Conservation (phyloP, 2,329 filamentous ascomycete species). For the Sarocladiaceae sp. region DNA sequence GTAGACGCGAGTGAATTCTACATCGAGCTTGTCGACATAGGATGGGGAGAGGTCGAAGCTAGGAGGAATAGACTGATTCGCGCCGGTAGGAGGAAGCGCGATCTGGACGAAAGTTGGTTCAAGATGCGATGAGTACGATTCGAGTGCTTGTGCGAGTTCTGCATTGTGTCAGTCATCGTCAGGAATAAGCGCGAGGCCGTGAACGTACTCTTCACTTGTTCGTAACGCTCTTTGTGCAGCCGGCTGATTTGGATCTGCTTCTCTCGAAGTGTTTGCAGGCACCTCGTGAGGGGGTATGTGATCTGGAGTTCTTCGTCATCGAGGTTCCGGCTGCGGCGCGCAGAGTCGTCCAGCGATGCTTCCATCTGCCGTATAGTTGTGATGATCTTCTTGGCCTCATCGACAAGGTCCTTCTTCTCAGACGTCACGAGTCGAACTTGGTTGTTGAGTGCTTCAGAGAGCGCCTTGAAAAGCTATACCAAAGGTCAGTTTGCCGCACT, state of each 20-base stretch:
- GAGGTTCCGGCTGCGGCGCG: slow-evolving; percentile 53
- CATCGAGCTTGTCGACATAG: slow-evolving; percentile 82
- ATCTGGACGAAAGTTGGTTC: slow-evolving; percentile 85
- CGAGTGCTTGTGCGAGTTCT: slow-evolving; percentile 91
- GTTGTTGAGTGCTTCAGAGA: slow-evolving; percentile 87
- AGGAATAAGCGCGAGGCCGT: background rate
- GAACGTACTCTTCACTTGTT: slow-evolving; percentile 81
- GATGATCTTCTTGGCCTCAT: slow-evolving; percentile 83
- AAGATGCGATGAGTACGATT: slow-evolving; percentile 94
- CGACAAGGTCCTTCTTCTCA: slow-evolving; percentile 88
- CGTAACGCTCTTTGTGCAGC: slow-evolving; percentile 85
- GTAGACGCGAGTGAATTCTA: slow-evolving; percentile 90
- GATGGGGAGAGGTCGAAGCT: slow-evolving; percentile 88
- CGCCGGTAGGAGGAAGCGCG: slow-evolving; percentile 75
- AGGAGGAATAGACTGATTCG: slow-evolving; percentile 71
- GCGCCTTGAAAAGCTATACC: slow-evolving; percentile 75
- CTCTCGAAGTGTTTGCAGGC: slow-evolving; percentile 76
- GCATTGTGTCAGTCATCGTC: slow-evolving; percentile 14
- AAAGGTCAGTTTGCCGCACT: background rate
- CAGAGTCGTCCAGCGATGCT: slow-evolving; percentile 72
- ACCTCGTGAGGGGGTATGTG: slow-evolving; percentile 77
- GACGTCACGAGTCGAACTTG: slow-evolving; percentile 80
- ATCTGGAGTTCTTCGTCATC: slow-evolving; percentile 68
- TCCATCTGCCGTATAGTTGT: slow-evolving; percentile 92
- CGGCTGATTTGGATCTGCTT: slow-evolving; percentile 78